A percentile compares a stretch with the other conserved stretches of the same genome.
phyloP scores from a whole-genome alignment of 208 protist species.

The Leishmania turanica region DNA sequence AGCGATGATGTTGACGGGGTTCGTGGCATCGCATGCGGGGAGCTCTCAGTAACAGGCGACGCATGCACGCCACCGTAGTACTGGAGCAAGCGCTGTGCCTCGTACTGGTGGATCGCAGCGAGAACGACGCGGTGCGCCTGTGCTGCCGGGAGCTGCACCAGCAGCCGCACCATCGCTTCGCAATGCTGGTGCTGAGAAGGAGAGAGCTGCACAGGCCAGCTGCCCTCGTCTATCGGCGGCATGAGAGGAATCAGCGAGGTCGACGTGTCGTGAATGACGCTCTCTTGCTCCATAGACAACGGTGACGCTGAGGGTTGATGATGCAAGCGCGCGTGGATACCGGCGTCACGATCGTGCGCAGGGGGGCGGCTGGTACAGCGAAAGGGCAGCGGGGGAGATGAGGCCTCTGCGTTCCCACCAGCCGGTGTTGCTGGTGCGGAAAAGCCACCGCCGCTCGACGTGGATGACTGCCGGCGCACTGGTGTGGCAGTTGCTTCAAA shows the following conservation, averaged over 20 bases:
- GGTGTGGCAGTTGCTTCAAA: neutral
- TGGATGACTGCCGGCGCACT: neutral
- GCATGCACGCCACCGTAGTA: constrained; percentile 33
- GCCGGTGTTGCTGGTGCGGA: constrained; percentile 4
- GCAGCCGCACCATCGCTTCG: constrained; percentile 6
- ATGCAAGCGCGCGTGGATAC: neutral
- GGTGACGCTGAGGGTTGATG: neutral
- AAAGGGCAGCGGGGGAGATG: neutral
- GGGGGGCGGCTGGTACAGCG: neutral
- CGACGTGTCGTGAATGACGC: neutral
- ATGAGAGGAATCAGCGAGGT: constrained; percentile 8
- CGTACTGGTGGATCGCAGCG: constrained; percentile 17
- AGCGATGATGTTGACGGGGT: neutral
- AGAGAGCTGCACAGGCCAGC: constrained; percentile 8
- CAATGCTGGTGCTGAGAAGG: constrained; percentile 14
- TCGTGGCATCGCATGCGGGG: neutral
- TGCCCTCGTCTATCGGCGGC: neutral
- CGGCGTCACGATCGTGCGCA: neutral
- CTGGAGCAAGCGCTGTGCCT: constrained; percentile 25
- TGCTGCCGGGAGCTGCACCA: constrained; percentile 10
- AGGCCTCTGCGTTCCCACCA: neutral
- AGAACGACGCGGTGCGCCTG: constrained; percentile 13
- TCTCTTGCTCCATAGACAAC: neutral
- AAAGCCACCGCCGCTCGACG: neutral
- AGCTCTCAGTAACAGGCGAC: neutral